Base-by-base conservation (phyloP, 306 rosid genomes). In the Casuarina cunninghamiana region DNA sequence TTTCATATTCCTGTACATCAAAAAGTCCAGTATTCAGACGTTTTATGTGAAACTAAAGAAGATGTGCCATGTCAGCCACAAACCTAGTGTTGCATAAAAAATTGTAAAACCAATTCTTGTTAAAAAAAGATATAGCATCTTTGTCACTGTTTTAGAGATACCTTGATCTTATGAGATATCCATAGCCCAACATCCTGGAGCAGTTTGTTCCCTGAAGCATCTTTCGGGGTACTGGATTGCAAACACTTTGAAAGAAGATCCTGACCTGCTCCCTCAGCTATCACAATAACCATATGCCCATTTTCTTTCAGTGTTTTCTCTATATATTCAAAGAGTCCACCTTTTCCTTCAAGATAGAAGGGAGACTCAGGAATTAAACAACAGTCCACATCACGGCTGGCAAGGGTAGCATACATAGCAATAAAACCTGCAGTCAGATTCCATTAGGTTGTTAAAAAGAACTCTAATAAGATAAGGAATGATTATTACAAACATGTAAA, bases 341-440 rank as follows among this genome's bases (percentile, higher is more conserved):
- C 90, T 83, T 76, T 84, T 63, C 98, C 98, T 89, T 93, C 95
- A 80, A 93, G 97, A 84, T 69, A 86, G 88, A 93, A 93, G 53
- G 95, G 91, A 65, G 97, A 93, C 84, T 93, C 98, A 16, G 98
- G 98, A 78, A 93, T 93, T 87, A 93, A 79, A 83, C 98, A 91
- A 78, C 98, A 91, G 85, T 93, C 98, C 81, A 93, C 98, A 81
- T 93, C 98, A 84, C 98, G 88, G 81, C 90, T 93, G 53, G 94
- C 96, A 74, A 93, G 97, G 72, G 96, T 93, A 73, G 97, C 97
- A 85, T 93, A 70, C 98, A 93, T 91, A 12, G 98, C 97, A 85
- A 93, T 93, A 82, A 93, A 93, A 83, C 98, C 98, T 93, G 88
- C 74, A 68, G 17, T 43, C 49, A 51, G 53, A 32, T 51, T 10